Evolutionary conservation across 257 asterid species (phyloP).

Genomic region (Solanum piurae): DNA sequence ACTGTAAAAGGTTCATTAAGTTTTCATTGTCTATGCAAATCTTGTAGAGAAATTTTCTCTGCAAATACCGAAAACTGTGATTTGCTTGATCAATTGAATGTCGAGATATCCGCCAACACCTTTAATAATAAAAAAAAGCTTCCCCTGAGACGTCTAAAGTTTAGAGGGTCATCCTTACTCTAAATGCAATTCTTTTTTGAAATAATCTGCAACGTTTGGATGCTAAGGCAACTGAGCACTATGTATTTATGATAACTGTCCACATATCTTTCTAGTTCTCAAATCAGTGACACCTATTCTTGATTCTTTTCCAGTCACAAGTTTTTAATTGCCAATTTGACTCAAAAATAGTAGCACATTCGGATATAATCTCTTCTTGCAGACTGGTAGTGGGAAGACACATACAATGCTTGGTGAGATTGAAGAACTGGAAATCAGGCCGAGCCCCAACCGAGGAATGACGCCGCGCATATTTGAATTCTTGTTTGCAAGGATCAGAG

Average conservation of each 20-base stretch:
- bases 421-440: slow-evolving; percentile 64
- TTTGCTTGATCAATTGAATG: neutral
- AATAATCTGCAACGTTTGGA: neutral
- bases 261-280: neutral
- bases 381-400: slow-evolving; percentile 99
- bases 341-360: neutral
- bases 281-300: neutral
- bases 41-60: neutral
- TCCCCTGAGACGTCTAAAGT: neutral
- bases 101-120: neutral
- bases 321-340: neutral
- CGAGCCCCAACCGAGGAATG: slow-evolving; percentile 88
- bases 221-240: neutral
- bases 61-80: neutral
- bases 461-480: slow-evolving; percentile 95
- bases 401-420: slow-evolving; percentile 94
- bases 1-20: neutral
- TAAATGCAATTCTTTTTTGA: neutral
- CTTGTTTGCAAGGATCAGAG: slow-evolving; percentile 94
- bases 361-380: slow-evolving; percentile 7
- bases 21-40: neutral
- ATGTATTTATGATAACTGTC: neutral
- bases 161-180: neutral
- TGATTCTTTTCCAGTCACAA: neutral
- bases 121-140: neutral